phyloP scores from a whole-genome alignment of 495 filamentous ascomycete genomes.

The Trichoderma virens region DNA sequence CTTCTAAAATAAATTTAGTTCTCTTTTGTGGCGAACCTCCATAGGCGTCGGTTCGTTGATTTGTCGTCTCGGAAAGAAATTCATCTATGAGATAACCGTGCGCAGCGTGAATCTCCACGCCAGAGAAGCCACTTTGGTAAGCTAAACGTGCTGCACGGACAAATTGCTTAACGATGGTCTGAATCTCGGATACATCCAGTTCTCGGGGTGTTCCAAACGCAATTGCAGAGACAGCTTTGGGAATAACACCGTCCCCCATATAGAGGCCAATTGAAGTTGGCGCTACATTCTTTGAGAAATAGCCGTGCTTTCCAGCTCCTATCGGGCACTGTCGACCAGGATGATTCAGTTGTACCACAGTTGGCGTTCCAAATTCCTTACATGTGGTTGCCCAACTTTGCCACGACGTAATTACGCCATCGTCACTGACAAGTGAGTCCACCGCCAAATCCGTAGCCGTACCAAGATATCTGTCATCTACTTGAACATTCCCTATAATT shows the following conservation, averaged over 20 bases:
- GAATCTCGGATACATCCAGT: conserved; percentile 49
- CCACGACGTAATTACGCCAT: conserved; percentile 28
- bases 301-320: not conserved
- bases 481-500: conserved; percentile 44
- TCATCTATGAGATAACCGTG: conserved; percentile 72
- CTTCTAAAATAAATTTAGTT: conserved; percentile 51
- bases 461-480: conserved; percentile 46
- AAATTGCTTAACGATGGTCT: conserved; percentile 41
- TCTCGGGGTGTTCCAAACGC: conserved; percentile 48
- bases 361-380: conserved; percentile 39
- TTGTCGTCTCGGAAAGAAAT: conserved; percentile 54
- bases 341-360: conserved; percentile 51
- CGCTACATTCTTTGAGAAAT: conserved; percentile 32
- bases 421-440: too few species aligned
- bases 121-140: conserved; percentile 59
- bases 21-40: conserved; percentile 64
- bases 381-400: conserved; percentile 37
- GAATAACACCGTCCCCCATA: not conserved
- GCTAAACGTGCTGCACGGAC: conserved; percentile 41
- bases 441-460: conserved; percentile 31
- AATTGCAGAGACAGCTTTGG: conserved; percentile 47
- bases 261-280: not conserved
- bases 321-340: conserved; percentile 48
- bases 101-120: conserved; percentile 64
- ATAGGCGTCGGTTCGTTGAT: conserved; percentile 55